phyloP scores from a whole-genome alignment of 306 rosid genomes.

The Cucurbita ficifolia region DNA sequence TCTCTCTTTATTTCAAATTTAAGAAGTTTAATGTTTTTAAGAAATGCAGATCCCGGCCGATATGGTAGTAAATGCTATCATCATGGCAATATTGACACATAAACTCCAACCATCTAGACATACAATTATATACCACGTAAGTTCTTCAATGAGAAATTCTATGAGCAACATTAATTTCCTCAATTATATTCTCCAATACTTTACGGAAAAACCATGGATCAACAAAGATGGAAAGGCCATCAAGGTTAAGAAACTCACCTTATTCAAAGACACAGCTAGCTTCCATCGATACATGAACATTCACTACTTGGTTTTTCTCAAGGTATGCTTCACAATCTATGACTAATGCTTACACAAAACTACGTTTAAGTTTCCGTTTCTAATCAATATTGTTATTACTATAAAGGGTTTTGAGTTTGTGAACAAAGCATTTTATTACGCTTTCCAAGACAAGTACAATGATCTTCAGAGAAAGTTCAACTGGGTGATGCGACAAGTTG shows the following conservation, averaged over 20 bases:
- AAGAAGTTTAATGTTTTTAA: no score
- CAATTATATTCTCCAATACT: slow-evolving; percentile 9
- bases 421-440: slow-evolving; percentile 43
- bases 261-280: slow-evolving; percentile 42
- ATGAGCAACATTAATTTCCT: no score
- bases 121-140: background rate
- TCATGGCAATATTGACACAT: background rate
- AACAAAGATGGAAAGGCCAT: slow-evolving; percentile 47
- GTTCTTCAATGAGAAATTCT: no score
- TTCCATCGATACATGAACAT: slow-evolving; percentile 49
- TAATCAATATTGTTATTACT: background rate
- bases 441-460: slow-evolving; percentile 27
- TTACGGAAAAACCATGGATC: slow-evolving; percentile 53
- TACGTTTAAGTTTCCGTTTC: background rate
- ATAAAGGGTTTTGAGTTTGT: slow-evolving; percentile 44
- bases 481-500: slow-evolving; percentile 45
- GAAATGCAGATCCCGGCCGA: slow-evolving; percentile 50
- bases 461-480: slow-evolving; percentile 37
- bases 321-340: slow-evolving; percentile 22
- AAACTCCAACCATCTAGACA: background rate
- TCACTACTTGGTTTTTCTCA: slow-evolving; percentile 43
- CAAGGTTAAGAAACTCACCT: slow-evolving; percentile 23
- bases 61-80: slow-evolving; percentile 57
- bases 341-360: no score
- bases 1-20: background rate